phyloP scores from a whole-genome alignment of 306 rosid genomes.

The Prinsepia uniflora region DNA sequence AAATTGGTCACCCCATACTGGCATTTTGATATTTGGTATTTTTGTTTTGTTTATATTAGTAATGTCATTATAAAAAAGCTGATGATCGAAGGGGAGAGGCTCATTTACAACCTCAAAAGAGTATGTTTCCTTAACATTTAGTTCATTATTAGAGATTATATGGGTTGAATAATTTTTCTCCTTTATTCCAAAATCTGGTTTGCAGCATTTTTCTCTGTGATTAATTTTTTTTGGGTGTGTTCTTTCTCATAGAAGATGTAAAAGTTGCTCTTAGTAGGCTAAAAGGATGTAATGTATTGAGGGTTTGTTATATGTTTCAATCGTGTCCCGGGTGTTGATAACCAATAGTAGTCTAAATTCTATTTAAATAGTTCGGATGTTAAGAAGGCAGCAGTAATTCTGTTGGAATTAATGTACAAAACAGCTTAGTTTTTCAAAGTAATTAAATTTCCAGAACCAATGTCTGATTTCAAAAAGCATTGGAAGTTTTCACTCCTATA shows the following conservation, averaged over 20 bases:
- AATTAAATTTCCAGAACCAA: not conserved
- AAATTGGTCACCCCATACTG: not conserved
- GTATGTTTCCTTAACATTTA: constrained; percentile 40
- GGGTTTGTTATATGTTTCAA: not conserved
- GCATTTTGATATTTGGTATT: not conserved
- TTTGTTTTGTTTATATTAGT: not conserved
- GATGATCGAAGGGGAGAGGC: constrained; percentile 92
- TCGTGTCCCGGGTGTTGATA: not conserved
- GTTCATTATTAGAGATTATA: not conserved
- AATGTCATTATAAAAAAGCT: constrained; percentile 62
- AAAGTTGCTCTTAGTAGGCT: not conserved
- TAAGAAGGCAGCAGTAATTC: not conserved
- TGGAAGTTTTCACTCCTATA: not conserved
- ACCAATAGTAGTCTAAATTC: not conserved
- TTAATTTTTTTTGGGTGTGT: not conserved
- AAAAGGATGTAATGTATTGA: not conserved
- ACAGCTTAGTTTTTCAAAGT: not conserved
- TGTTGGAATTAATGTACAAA: not conserved
- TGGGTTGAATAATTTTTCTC: constrained; percentile 15
- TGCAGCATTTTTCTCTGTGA: not conserved
- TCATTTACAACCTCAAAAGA: constrained; percentile 84
- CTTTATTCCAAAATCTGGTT: not conserved
- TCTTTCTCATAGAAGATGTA: not conserved
- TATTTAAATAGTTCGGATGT: not conserved
- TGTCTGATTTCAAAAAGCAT: not conserved